Percentiles rank a stretch among this genome's conserved stretches.
These are phyloP conservation scores for Cucumis cinereus DNA, from an alignment of 306 rosid species.

Conservation along the genomic window DNA sequence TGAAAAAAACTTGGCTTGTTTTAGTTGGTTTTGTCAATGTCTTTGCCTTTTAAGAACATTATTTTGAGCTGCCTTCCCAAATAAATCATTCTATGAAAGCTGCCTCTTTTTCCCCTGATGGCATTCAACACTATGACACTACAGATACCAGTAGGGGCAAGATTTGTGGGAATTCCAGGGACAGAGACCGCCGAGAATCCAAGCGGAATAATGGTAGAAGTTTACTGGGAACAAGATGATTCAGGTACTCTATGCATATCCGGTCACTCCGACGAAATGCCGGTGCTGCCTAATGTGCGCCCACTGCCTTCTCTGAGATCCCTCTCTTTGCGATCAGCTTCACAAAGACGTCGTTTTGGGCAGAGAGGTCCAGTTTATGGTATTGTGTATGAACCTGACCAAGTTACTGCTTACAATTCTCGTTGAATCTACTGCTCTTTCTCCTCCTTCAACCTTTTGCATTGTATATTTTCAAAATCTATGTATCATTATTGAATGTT, in stretches of 20 bases:
- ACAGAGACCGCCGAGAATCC: constrained; percentile 49
- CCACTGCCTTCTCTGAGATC: constrained; percentile 17
- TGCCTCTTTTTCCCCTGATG: neutral
- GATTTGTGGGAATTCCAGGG: constrained; percentile 70
- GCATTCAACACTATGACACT: neutral
- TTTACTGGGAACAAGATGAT: constrained; percentile 80
- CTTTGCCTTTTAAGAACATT: neutral
- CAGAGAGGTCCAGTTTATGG: constrained; percentile 26
- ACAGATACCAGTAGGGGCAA: constrained; percentile 72
- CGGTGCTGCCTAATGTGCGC: constrained; percentile 27
- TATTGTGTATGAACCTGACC: constrained; percentile 40
- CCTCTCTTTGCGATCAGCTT: constrained; percentile 17
- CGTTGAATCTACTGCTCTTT: constrained; percentile 8
- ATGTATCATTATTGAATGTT: neutral
- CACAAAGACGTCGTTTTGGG: constrained; percentile 8
- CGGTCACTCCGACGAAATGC: constrained; percentile 46
- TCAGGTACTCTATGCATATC: constrained; percentile 54
- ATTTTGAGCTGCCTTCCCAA: neutral
- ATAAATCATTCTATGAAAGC: neutral
- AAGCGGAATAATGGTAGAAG: constrained; percentile 69
- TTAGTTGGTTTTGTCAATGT: neutral
- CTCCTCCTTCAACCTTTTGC: neutral
- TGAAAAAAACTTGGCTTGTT: no score
- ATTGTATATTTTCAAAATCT: neutral
- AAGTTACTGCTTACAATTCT: constrained; percentile 15